Conservation (phyloP, 208 protist genomes). For the Vickermania ingenoplastis region DNA sequence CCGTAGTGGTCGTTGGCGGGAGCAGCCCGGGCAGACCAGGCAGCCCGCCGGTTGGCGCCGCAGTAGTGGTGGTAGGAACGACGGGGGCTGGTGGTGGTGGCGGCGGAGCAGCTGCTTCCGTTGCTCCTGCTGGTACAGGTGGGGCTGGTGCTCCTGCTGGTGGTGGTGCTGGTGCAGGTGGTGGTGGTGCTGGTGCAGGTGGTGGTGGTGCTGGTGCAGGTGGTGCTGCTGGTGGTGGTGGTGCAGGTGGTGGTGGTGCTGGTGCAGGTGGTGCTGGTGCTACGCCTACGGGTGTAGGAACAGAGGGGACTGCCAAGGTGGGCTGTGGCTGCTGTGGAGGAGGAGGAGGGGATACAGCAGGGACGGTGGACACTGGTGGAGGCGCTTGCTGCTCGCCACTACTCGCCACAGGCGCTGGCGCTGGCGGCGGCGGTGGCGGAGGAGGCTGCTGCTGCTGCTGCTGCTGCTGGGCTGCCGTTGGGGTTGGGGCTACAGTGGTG, state of each 20-base stretch:
- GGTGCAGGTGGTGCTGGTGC: neutral
- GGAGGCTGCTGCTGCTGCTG: no score
- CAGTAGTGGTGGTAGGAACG: slow-evolving; percentile 1
- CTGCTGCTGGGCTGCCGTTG: neutral
- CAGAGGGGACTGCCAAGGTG: neutral
- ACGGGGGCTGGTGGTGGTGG: neutral
- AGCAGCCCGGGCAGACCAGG: neutral
- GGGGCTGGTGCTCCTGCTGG: neutral
- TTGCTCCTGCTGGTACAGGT: neutral
- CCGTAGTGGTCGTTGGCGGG: neutral
- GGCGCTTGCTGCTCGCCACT: no score
- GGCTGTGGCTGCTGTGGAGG: neutral
- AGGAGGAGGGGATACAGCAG: no score
- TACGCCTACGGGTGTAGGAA: neutral
- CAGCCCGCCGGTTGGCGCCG: neutral
- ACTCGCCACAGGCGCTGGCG: no score
- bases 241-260: neutral
- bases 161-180: neutral
- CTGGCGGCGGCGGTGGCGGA: no score
- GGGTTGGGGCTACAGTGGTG: slow-evolving; percentile 3
- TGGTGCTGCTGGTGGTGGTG: neutral
- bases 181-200: slow-evolving; percentile 4
- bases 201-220: neutral
- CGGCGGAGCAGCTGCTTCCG: slow-evolving; percentile 5
- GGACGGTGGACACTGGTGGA: no score